phyloP scores from a whole-genome alignment of 441 rosid species.

The Brassica hybrid region DNA sequence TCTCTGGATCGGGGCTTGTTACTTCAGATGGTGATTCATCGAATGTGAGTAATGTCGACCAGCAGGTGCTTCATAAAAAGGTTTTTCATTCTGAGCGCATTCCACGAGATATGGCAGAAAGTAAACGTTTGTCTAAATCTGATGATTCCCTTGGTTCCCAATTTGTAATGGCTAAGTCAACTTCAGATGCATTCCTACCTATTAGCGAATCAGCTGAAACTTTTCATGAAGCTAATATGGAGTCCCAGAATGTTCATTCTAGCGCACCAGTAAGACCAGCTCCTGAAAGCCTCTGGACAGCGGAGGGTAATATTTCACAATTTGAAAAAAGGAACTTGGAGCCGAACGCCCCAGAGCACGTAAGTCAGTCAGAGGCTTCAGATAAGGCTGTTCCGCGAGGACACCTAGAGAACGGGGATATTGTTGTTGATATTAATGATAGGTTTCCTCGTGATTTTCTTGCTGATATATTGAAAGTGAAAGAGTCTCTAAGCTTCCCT shows the following conservation, averaged over 20 bases:
- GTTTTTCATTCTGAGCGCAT: constrained; percentile 69
- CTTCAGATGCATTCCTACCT: constrained; percentile 53
- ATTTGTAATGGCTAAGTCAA: constrained; percentile 57
- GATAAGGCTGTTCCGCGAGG: constrained; percentile 48
- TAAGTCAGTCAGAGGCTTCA: constrained; percentile 50
- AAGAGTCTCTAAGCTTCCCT: constrained; percentile 50
- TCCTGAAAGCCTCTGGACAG: constrained; percentile 49
- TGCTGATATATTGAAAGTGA: constrained; percentile 64
- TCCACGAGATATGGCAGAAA: constrained; percentile 69
- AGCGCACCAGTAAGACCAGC: constrained; percentile 48
- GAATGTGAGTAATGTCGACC: constrained; percentile 48
- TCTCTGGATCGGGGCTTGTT: constrained; percentile 46
- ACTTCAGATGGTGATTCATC: constrained; percentile 50
- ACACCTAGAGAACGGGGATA: constrained; percentile 61
- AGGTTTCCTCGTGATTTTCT: constrained; percentile 74
- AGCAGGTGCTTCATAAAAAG: constrained; percentile 58
- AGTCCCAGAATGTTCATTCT: constrained; percentile 54
- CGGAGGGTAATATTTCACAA: constrained; percentile 54
- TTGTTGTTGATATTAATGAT: constrained; percentile 73
- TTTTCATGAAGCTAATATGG: constrained; percentile 50
- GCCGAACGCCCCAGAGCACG: constrained; percentile 44
- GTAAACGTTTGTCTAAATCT: constrained; percentile 73
- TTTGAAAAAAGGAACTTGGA: constrained; percentile 50
- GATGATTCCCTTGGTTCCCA: constrained; percentile 76
- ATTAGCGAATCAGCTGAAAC: constrained; percentile 59